phyloP scores from a whole-genome alignment of 1,284 basidiomycete species.

The Leccinum insigne region DNA sequence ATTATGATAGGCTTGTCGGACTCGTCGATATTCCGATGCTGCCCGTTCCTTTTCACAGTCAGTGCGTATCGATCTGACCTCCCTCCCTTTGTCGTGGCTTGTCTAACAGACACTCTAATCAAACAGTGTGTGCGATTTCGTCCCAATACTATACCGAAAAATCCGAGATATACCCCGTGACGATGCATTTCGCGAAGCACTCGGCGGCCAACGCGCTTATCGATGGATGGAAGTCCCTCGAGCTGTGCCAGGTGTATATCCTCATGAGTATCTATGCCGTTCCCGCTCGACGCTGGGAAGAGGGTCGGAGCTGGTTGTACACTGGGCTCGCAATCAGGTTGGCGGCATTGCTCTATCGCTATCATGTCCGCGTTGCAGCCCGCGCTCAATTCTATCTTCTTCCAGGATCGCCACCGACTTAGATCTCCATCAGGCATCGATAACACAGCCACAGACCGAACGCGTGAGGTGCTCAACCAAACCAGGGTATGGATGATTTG shows the following conservation, averaged over 20 bases:
- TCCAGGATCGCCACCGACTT: constrained; percentile 78
- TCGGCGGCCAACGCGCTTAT: constrained; percentile 78
- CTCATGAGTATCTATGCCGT: constrained; percentile 79
- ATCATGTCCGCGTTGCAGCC: constrained; percentile 19
- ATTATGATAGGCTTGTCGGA: constrained; percentile 70
- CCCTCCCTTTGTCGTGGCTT: neutral
- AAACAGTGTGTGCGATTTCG: constrained; percentile 72
- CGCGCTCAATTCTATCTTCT: neutral
- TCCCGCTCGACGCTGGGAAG: constrained; percentile 80
- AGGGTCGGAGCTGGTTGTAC: constrained; percentile 81
- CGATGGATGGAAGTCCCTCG: constrained; percentile 75
- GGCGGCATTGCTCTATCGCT: constrained; percentile 9
- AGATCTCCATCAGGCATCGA: constrained; percentile 72
- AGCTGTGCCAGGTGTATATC: constrained; percentile 62
- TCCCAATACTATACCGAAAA: constrained; percentile 67
- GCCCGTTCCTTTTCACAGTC: constrained; percentile 82
- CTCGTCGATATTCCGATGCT: constrained; percentile 71
- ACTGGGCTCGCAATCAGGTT: constrained; percentile 78
- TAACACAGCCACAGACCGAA: constrained; percentile 44
- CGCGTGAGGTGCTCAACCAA: constrained; percentile 79
- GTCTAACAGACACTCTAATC: constrained; percentile 1
- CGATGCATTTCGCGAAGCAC: constrained; percentile 85
- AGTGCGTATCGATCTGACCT: constrained; percentile 46
- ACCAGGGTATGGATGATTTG: constrained; percentile 86
- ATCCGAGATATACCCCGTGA: constrained; percentile 62